A percentile compares a stretch with the other conserved stretches of the same genome.
Evolutionary conservation across 1,284 basidiomycete genomes (phyloP).

Genomic region (Mrakiaceae sp.): DNA sequence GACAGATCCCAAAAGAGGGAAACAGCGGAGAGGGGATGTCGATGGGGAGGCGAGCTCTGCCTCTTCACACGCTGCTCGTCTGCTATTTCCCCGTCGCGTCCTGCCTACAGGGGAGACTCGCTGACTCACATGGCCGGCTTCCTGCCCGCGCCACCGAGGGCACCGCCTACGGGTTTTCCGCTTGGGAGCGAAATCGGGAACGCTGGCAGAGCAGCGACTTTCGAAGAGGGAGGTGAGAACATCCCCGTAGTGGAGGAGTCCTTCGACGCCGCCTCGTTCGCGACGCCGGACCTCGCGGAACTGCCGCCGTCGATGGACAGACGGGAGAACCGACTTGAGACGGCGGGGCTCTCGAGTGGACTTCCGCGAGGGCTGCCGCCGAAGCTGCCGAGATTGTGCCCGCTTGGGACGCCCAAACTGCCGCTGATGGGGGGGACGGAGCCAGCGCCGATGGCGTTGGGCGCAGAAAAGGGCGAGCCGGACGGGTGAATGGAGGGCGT

Average conservation of each 20-base stretch:
- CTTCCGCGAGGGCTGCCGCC: not conserved
- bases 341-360: not conserved
- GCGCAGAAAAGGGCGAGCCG: slow-evolving; percentile 18
- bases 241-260: not conserved
- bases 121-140: not conserved
- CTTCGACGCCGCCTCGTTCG: no score
- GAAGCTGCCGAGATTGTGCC: not conserved
- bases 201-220: not conserved
- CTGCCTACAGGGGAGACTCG: not conserved
- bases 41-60: not conserved
- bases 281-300: not conserved
- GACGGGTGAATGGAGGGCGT: slow-evolving; percentile 30
- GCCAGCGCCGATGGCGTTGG: not conserved
- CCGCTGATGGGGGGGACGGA: not conserved
- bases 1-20: not conserved
- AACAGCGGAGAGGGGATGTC: not conserved
- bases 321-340: not conserved
- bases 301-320: not conserved
- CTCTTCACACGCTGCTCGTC: not conserved
- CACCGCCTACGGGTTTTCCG: not conserved
- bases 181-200: not conserved
- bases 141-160: slow-evolving; percentile 1
- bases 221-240: not conserved
- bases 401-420: not conserved
- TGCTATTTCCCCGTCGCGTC: not conserved